These are phyloP conservation scores for Aspergillus phoenicis DNA, from an alignment of 2,329 filamentous ascomycete species.

Conservation along the genomic window DNA sequence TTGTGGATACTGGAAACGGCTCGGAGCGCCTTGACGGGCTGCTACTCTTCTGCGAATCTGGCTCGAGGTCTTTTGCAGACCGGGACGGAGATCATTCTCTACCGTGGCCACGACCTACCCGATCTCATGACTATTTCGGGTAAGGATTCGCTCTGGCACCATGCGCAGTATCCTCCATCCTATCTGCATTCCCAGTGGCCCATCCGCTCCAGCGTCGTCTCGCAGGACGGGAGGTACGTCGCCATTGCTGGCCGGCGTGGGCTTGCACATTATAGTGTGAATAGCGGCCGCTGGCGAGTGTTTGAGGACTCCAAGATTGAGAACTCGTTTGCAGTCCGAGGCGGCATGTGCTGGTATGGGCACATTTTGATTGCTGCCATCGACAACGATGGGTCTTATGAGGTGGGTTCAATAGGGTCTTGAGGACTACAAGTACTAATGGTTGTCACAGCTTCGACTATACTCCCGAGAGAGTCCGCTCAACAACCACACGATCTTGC, in stretches of 20 bases:
- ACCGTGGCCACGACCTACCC: conserved; percentile 87
- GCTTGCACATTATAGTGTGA: conserved; percentile 91
- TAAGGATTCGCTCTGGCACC: conserved; percentile 94
- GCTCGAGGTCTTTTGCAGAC: conserved; percentile 88
- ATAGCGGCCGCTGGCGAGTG: conserved; percentile 92
- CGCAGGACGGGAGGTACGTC: conserved; percentile 88
- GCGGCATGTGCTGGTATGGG: conserved; percentile 98
- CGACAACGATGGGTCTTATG: conserved; percentile 79
- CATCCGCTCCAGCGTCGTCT: conserved; percentile 82
- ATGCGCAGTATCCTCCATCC: conserved; percentile 76
- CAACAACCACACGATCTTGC: conserved; percentile 71
- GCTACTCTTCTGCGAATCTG: conserved; percentile 88
- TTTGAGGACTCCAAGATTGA: conserved; percentile 81
- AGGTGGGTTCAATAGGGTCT: conserved; percentile 49
- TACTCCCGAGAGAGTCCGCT: conserved; percentile 85
- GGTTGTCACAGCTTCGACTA: conserved; percentile 66
- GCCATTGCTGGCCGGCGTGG: conserved; percentile 93
- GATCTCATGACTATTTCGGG: conserved; percentile 90
- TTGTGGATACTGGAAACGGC: conserved; percentile 91
- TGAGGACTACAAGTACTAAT: background rate
- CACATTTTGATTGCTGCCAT: conserved; percentile 92
- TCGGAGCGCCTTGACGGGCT: conserved; percentile 87
- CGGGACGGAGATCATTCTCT: conserved; percentile 84
- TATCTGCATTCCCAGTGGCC: conserved; percentile 95
- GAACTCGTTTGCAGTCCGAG: conserved; percentile 87